Evolutionary conservation across 805 yeast genomes (phyloP).

Genomic region (Henningerozyma blattae): DNA sequence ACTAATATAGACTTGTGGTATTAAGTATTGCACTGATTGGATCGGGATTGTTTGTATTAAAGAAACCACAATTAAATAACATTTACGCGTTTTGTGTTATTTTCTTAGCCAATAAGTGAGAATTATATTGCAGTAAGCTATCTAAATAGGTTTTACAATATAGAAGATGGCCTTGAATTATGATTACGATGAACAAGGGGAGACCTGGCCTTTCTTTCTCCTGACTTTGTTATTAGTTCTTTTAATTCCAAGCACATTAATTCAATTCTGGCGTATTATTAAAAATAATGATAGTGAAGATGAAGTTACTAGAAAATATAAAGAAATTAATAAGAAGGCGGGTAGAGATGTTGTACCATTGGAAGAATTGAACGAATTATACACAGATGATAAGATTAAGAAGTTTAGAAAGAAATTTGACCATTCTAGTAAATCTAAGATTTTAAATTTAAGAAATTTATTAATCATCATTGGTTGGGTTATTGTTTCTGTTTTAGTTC

Average conservation of each 20-base stretch:
- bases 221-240: slow-evolving; percentile 58
- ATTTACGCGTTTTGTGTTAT: too few species aligned
- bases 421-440: slow-evolving; percentile 10
- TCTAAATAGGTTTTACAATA: too few species aligned
- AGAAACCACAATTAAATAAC: too few species aligned
- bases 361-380: slow-evolving; percentile 11
- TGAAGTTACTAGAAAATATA: neutral
- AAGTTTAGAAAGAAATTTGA: slow-evolving; percentile 12
- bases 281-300: slow-evolving; percentile 6
- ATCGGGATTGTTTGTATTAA: too few species aligned
- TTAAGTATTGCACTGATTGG: too few species aligned
- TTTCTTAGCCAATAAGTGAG: too few species aligned
- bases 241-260: slow-evolving; percentile 50
- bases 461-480: slow-evolving; percentile 49
- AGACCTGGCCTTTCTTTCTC: slow-evolving; percentile 88
- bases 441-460: slow-evolving; percentile 10
- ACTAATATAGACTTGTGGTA: too few species aligned
- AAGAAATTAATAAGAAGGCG: neutral
- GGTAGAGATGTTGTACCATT: slow-evolving; percentile 4
- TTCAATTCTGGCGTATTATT: slow-evolving; percentile 17
- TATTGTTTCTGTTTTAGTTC: slow-evolving; percentile 31
- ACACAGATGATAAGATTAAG: slow-evolving; percentile 11
- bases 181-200: slow-evolving; percentile 74
- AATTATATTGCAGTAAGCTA: too few species aligned
- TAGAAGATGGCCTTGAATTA: slow-evolving; percentile 22